Evolutionary conservation across 2,329 filamentous ascomycete species (phyloP), one percentile per base, ranked within the genome.

Genomic region (Exophiala sp.): DNA sequence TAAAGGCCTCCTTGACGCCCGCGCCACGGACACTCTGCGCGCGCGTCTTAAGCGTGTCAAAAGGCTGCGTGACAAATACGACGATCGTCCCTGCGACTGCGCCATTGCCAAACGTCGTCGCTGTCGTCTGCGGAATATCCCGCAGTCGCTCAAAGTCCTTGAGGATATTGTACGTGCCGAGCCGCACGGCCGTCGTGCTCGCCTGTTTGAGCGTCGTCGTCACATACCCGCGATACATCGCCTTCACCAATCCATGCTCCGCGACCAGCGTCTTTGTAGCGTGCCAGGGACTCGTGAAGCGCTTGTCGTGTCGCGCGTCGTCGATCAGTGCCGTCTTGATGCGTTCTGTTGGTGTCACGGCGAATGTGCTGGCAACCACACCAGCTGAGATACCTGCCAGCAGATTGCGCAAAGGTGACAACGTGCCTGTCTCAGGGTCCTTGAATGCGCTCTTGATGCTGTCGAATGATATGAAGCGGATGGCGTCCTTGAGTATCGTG

Each of bases 301-400:
- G 70, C 35, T 71, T 74, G 16, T 61, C 58, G 38, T 50, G 42
- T 11, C 80, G 69, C 6, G 80, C 81, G 62, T 85, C 82, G 65
- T 85, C 82, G 55, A 86, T 85, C 62, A 87, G 65, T 0, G 83
- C 83, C 1, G 85, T 88, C 66, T 87, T 88, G 63, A 88, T 81
- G 12, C 84, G 75, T 63, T 88, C 85, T 0, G 82, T 85, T 0
- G 85, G 85, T 2, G 84, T 88, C 1, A 88, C 84, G 1, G 83
- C 83, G n/a, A 80, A 76, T 0, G 84, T 73, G 50, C 78, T 82
- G 14, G 84, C 83, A 0, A 84, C 76, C 0, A 83, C 76, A 0
- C 85, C 85, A 0, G 82, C 80, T 1, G 75, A 71, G 81, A 87
- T 86, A 7, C 85, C 85, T 4, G 83, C 83, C 0, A 81, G 63